Base-by-base conservation (phyloP, 2,329 filamentous ascomycete genomes). In the Trichophaea hybrida region DNA sequence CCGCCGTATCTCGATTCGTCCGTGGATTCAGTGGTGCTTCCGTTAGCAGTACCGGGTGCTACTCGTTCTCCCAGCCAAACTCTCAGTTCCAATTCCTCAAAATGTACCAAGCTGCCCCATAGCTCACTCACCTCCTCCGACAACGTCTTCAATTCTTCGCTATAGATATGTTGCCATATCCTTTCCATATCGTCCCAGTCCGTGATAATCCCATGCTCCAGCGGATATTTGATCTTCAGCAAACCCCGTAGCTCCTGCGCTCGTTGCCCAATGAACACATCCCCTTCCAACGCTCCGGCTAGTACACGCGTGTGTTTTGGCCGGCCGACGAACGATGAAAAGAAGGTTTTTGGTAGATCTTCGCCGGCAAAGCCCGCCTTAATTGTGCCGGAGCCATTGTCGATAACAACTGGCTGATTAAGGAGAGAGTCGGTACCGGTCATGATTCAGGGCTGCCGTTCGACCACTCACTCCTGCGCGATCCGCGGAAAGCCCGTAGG, bases 161-260 rank as follows among this genome's bases (percentile, higher is more conserved):
- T 87, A 72, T 97, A 98, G 57, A 98, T 89, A 71, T 94, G 93
- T 69, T 94, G 87, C 93, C 93, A 98, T 74, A 98, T 98, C 75
- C 88, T 84, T 77, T 98, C 93, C 93, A 98, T 98, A 71, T 98
- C 93, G 71, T 97, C 93, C 93, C 93, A 98, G 74, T 98, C 89
- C 68, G 93, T 98, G 64, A 98, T 93, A 69, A 98, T 94, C 68
- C 93, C 93, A 72, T 98, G 93, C 75, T 97, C 93, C 58, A 98
- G 76, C 49, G 93, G 93, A 72, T 97, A 97, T 66, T 83, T 80
- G 69, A 98, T 96, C 80, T 97, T 98, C 68, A 98, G 79, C 63
- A 98, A 76, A 2, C 93, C 93, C 70, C 91, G 83, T 69, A 95
- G 78, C 71, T 97, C 90, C 68, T 89, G 86, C 61, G 91, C 90